These are phyloP conservation scores for Aurantiochytrium sp. DNA, from an alignment of 108 stramenopile genomes.

Conservation along the genomic window DNA sequence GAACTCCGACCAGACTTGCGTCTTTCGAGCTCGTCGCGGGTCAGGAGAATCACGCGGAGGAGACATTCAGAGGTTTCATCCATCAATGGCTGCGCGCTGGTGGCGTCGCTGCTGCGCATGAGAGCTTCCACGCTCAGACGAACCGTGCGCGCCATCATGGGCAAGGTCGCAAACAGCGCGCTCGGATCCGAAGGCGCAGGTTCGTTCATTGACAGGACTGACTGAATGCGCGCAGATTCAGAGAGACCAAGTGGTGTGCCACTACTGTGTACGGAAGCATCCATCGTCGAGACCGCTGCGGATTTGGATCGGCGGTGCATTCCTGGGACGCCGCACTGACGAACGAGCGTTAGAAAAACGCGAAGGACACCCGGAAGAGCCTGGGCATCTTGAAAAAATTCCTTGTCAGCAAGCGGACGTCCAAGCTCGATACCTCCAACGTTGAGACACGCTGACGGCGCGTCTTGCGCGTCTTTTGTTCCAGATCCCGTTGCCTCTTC, in stretches of 20 bases:
- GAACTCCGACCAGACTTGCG: neutral
- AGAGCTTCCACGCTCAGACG: neutral
- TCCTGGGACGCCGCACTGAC: neutral
- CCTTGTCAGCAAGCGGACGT: neutral
- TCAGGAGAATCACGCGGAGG: neutral
- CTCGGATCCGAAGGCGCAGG: neutral
- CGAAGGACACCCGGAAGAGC: neutral
- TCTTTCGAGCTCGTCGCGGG: neutral
- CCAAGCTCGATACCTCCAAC: neutral
- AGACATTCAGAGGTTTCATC: neutral
- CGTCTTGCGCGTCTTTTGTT: too few species aligned
- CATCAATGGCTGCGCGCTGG: neutral
- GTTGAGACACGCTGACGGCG: neutral
- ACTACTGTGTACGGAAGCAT: too few species aligned
- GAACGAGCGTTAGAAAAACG: neutral
- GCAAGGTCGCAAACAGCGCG: neutral
- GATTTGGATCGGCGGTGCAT: neutral
- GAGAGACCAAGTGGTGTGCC: too few species aligned
- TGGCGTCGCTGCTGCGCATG: neutral
- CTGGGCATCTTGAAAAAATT: neutral
- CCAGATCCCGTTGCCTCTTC: too few species aligned
- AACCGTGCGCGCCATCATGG: neutral
- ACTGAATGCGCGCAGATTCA: too few species aligned
- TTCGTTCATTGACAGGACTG: too few species aligned
- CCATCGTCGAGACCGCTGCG: neutral